Evolutionary conservation across 2,329 filamentous ascomycete species (phyloP), one percentile per base, ranked within the genome.

Genomic region (Cladophialophora chaetospira): DNA sequence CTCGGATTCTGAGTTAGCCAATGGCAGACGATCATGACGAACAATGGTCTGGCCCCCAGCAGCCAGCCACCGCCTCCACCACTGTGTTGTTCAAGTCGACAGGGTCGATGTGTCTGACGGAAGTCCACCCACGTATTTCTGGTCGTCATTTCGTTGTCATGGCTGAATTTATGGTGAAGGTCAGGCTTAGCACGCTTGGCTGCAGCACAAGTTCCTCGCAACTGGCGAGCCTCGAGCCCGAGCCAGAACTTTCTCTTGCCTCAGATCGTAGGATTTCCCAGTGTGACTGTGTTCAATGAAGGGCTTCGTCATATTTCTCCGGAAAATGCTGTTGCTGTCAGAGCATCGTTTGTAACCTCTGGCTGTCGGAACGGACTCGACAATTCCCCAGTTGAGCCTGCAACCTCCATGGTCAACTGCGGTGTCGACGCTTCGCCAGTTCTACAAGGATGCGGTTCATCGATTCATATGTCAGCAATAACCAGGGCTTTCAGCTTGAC

Each of bases 401-500:
- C n/a, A n/a, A n/a, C n/a, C 6, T 3, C 33, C 13, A 5, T 15
- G 5, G 13, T n/a, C 13, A 9, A 13, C 17, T 21, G 36, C 17
- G 23, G 36, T 3, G 5, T 21, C 36, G 36, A n/a, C 17, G n/a
- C 36, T 19, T 40, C 17, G 36, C 13, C 36, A 40, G 36, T 8
- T 21, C 36, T 21, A 6, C 48, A 38, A 55, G 36, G 21, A 56
- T 64, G 60, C 31, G 33, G 36, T 62, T 64, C 43, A 64, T 65
- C 49, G 43, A 57, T 5, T 19, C 33, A 23, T 62, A 51, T 29
- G 6, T 51, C n/a, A 54, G 40, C 47, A 53, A 63, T 38, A 63
- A 60, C 21, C 60, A 69, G 9, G 66, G 73, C 47, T 72, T 81
- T 48, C 78, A 81, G 63, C 74, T 82, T 45, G 79, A 82, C 63